These are phyloP conservation scores for Globisporangium alternatum DNA, from an alignment of 352 stramenopile genomes.

Conservation along the genomic window DNA sequence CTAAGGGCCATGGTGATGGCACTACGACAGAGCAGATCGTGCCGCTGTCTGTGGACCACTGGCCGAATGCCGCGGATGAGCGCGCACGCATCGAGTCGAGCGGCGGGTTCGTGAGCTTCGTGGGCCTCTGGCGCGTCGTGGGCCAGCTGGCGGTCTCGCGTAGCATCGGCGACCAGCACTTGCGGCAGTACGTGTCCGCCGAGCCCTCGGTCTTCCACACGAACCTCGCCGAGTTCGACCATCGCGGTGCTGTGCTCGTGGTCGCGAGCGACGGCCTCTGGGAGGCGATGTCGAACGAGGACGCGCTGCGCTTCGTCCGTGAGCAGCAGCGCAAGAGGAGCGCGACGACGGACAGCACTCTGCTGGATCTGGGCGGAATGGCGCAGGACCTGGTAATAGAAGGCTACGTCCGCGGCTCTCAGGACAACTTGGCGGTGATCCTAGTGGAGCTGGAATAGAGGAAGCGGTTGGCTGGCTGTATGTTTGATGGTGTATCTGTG, in stretches of 20 bases:
- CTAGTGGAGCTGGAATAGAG: conserved; percentile 25
- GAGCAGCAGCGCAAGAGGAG: conserved; percentile 19
- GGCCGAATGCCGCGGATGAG: conserved; percentile 48
- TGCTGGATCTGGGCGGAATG: conserved; percentile 62
- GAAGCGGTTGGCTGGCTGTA: neutral
- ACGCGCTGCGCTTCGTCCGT: conserved; percentile 48
- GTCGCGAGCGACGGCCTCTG: conserved; percentile 78
- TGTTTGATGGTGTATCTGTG: neutral
- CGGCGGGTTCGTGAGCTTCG: conserved; percentile 67
- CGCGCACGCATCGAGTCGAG: conserved; percentile 68
- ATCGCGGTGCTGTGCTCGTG: conserved; percentile 32
- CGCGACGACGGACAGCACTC: conserved; percentile 14
- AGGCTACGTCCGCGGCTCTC: conserved; percentile 92
- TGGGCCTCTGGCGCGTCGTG: conserved; percentile 84
- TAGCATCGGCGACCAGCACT: conserved; percentile 88
- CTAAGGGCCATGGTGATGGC: neutral
- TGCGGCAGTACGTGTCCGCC: conserved; percentile 79
- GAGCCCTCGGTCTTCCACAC: conserved; percentile 73
- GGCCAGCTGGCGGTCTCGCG: conserved; percentile 90
- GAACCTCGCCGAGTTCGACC: conserved; percentile 2
- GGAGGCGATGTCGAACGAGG: conserved; percentile 59
- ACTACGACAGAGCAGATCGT: conserved; percentile 2
- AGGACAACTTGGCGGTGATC: conserved; percentile 93
- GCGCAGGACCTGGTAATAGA: conserved; percentile 85
- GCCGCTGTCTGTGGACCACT: conserved; percentile 59